These are phyloP conservation scores for Globisporangium alternatum DNA, from an alignment of 352 stramenopile species.

Conservation along the genomic window DNA sequence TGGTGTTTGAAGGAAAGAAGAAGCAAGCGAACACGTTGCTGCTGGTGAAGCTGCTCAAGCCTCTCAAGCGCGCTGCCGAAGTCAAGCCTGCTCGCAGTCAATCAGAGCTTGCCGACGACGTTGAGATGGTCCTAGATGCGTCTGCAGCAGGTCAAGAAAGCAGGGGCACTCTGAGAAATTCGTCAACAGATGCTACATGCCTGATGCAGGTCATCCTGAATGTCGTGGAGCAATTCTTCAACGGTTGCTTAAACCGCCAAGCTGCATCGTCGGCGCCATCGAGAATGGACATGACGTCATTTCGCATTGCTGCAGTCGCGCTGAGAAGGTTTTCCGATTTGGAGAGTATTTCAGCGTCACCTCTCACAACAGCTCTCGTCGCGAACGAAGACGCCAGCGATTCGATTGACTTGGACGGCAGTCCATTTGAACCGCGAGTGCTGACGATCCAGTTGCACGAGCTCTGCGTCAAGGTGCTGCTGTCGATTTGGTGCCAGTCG, in stretches of 20 bases:
- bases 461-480: conserved; percentile 50
- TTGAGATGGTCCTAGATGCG: conserved; percentile 28
- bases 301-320: conserved; percentile 57
- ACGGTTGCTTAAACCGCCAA: conserved; percentile 12
- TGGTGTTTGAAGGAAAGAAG: conserved; percentile 76
- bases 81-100: background rate
- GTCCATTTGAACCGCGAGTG: conserved; percentile 43
- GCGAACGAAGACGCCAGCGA: conserved; percentile 42
- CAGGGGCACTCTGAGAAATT: conserved; percentile 16
- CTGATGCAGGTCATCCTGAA: conserved; percentile 58
- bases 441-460: conserved; percentile 63
- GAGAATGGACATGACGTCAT: conserved; percentile 66
- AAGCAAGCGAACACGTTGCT: conserved; percentile 75
- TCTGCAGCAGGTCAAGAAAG: conserved; percentile 11
- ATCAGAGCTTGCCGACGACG: conserved; percentile 19
- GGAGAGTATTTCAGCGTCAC: conserved; percentile 56
- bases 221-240: conserved; percentile 34
- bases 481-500: conserved; percentile 59
- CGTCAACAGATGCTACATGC: conserved; percentile 23
- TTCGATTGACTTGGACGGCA: conserved; percentile 13
- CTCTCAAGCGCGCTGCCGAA: conserved; percentile 24
- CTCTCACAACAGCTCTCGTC: conserved; percentile 59
- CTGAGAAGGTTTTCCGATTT: conserved; percentile 70
- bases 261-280: conserved; percentile 18
- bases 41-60: conserved; percentile 59